These are phyloP conservation scores for Hygrophorus pudorinus DNA, from an alignment of 768 basidiomycete species.

Conservation along the genomic window DNA sequence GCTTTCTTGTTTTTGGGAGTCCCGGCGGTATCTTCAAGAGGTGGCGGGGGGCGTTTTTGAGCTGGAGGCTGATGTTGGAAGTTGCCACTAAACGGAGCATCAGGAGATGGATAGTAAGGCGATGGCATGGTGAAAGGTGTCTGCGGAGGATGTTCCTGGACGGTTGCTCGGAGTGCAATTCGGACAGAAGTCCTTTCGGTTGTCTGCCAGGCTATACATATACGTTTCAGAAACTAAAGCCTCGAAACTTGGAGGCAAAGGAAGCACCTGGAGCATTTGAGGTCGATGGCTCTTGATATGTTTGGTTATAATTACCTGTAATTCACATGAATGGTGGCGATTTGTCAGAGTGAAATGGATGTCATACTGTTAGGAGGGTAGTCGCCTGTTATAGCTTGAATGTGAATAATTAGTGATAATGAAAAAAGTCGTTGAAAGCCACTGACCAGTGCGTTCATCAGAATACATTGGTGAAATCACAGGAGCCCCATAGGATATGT, in stretches of 20 bases:
- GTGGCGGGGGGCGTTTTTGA: conserved; percentile 24
- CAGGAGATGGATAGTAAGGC: conserved; percentile 4
- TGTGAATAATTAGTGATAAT: conserved; percentile 10
- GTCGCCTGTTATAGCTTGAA: conserved; percentile 32
- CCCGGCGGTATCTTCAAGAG: conserved; percentile 27
- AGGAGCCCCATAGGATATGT: conserved; percentile 32
- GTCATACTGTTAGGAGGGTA: conserved; percentile 29
- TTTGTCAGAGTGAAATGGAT: conserved; percentile 5
- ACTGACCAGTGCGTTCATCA: conserved; percentile 49
- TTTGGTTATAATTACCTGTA: conserved; percentile 24
- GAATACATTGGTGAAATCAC: conserved; percentile 40
- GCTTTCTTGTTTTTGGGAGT: conserved; percentile 39
- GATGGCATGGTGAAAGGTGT: conserved; percentile 17
- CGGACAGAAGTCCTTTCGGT: conserved; percentile 50
- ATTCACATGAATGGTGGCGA: not conserved
- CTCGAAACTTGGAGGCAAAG: conserved; percentile 10
- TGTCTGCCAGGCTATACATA: conserved; percentile 36
- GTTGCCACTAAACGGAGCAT: not conserved
- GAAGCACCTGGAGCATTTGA: conserved; percentile 22
- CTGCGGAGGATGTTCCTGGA: conserved; percentile 18
- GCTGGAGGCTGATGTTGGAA: not conserved
- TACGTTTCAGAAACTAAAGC: conserved; percentile 10
- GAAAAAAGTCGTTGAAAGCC: conserved; percentile 3
- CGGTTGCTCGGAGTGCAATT: conserved; percentile 40
- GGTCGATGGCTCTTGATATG: conserved; percentile 23